These are phyloP conservation scores for Helianthus tuberosus DNA, from an alignment of 129 eudicot species.

Conservation along the genomic window DNA sequence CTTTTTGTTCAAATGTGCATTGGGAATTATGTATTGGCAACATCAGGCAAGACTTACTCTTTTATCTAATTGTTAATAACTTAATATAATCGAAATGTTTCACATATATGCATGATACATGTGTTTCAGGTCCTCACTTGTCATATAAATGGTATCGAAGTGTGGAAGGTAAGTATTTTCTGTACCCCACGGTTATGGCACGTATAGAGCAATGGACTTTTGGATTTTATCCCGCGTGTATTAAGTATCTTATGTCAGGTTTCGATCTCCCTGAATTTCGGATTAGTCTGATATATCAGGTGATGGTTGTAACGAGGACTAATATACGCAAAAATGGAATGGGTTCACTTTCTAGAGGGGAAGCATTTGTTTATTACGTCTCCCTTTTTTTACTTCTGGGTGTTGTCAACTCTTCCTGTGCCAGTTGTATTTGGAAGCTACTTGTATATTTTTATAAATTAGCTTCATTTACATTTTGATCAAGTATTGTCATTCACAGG, in stretches of 20 bases:
- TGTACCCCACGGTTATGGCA: constrained; percentile 89
- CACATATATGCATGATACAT: background rate
- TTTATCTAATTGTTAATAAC: background rate
- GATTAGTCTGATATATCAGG: constrained; percentile 41
- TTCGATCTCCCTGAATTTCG: constrained; percentile 94
- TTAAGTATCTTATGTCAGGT: constrained; percentile 93
- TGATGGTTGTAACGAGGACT: constrained; percentile 86
- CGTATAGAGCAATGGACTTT: constrained; percentile 95
- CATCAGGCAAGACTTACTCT: constrained; percentile 52
- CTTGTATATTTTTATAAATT: constrained; percentile 79
- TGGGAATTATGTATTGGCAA: constrained; percentile 76
- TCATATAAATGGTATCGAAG: constrained; percentile 83
- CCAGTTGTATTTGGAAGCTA: constrained; percentile 85
- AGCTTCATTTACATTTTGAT: constrained; percentile 93
- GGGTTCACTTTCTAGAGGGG: constrained; percentile 77
- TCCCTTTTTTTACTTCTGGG: constrained; percentile 92
- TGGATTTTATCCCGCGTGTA: constrained; percentile 98
- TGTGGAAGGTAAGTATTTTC: constrained; percentile 91
- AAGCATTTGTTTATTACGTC: constrained; percentile 73
- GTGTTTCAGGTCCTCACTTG: constrained; percentile 76
- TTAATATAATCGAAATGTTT: background rate
- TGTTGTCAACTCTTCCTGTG: constrained; percentile 88
- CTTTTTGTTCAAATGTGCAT: constrained; percentile 85
- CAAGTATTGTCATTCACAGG: constrained; percentile 67
- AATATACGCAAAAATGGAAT: constrained; percentile 85